Evolutionary conservation across 306 rosid species (phyloP).

Genomic region (Elaeagnus macrophylla): DNA sequence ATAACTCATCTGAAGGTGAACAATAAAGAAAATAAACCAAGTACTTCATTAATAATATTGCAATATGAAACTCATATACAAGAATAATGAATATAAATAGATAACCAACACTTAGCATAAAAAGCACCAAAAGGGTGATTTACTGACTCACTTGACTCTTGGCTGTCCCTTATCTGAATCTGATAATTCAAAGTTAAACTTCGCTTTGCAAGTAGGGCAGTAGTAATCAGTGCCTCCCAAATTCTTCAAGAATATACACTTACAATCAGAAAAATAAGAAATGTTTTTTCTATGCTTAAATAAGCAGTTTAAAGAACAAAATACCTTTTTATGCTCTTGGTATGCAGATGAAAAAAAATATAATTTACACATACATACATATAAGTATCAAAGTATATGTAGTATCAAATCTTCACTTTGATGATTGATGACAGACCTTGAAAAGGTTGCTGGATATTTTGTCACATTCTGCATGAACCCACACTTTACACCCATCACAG

Average conservation of each 20-base stretch:
- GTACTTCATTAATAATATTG: too few relatives aligned
- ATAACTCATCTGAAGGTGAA: too few relatives aligned
- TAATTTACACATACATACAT: too few relatives aligned
- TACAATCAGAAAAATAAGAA: constrained; percentile 22
- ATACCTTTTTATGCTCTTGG: constrained; percentile 6
- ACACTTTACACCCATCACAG: constrained; percentile 96
- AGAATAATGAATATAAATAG: too few relatives aligned
- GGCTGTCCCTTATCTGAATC: constrained; percentile 76
- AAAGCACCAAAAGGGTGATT: neutral
- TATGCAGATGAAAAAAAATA: constrained; percentile 8
- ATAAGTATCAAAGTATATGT: neutral
- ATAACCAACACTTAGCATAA: too few relatives aligned
- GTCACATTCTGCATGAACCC: constrained; percentile 99
- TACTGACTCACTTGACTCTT: constrained; percentile 67
- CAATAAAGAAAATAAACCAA: too few relatives aligned
- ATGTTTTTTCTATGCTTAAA: neutral
- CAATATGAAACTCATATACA: too few relatives aligned
- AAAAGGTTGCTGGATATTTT: constrained; percentile 67
- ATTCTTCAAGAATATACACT: constrained; percentile 40
- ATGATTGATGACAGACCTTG: constrained; percentile 46
- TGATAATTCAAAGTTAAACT: constrained; percentile 88
- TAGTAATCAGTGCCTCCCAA: constrained; percentile 87
- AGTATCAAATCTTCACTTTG: constrained; percentile 13
- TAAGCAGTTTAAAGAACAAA: too few relatives aligned
- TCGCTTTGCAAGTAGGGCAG: constrained; percentile 98